Evolutionary conservation across 768 basidiomycete species (phyloP).

Genomic region (Hygrocybe coccinea): DNA sequence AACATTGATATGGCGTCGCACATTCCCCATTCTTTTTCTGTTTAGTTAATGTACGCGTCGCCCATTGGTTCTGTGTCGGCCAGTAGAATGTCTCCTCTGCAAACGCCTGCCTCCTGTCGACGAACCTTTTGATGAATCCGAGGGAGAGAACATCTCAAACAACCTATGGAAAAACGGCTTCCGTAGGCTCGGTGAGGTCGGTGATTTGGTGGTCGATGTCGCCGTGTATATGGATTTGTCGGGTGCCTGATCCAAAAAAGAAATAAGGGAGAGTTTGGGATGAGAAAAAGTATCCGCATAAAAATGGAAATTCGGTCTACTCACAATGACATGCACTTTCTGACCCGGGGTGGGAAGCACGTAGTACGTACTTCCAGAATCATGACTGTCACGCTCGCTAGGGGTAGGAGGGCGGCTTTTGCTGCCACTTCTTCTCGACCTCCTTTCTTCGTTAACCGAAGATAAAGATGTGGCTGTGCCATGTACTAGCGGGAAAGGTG

Average conservation of each 20-base stretch:
- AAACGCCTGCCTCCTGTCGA: constrained; percentile 35
- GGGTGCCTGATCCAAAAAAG: constrained; percentile 32
- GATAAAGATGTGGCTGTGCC: constrained; percentile 32
- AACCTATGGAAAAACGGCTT: constrained; percentile 62
- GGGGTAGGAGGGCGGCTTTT: constrained; percentile 27
- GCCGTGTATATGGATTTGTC: constrained; percentile 53
- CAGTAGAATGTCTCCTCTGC: constrained; percentile 50
- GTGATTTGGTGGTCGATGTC: constrained; percentile 56
- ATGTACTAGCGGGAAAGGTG: constrained; percentile 39
- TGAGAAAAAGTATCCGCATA: constrained; percentile 4
- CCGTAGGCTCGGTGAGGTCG: constrained; percentile 47
- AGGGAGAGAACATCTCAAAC: constrained; percentile 45
- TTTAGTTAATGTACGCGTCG: constrained; percentile 12
- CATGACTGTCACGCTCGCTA: constrained; percentile 26
- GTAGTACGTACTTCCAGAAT: constrained; percentile 71
- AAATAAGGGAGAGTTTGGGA: constrained; percentile 15
- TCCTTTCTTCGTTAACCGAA: constrained; percentile 37
- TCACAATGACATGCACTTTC: constrained; percentile 70
- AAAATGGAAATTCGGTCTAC: constrained; percentile 25
- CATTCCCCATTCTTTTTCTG: constrained; percentile 1
- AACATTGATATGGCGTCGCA: not conserved
- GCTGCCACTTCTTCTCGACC: constrained; percentile 18
- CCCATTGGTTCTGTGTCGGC: constrained; percentile 22
- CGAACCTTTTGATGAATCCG: constrained; percentile 35
- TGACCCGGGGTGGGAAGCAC: constrained; percentile 67